Conservation (phyloP, 768 basidiomycete species). For the Glaciozyma martinii region DNA sequence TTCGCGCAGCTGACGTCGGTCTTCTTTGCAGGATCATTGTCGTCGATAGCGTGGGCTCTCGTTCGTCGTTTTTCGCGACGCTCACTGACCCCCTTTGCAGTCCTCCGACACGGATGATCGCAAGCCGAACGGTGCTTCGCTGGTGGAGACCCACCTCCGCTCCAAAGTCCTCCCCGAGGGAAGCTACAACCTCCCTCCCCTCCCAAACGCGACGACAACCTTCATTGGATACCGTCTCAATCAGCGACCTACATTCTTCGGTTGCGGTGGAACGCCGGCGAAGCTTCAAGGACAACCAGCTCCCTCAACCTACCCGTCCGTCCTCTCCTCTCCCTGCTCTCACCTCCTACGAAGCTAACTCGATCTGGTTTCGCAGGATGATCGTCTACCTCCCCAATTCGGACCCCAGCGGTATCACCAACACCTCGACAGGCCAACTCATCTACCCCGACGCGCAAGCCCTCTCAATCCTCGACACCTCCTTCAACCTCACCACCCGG, state of each 20-base stretch:
- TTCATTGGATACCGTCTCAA: slow-evolving; percentile 57
- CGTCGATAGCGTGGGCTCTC: slow-evolving; percentile 47
- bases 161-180: slow-evolving; percentile 36
- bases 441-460: slow-evolving; percentile 52
- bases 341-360: too few species aligned
- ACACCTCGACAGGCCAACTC: slow-evolving; percentile 54
- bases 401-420: slow-evolving; percentile 48
- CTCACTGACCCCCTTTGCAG: slow-evolving; percentile 49
- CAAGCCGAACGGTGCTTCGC: slow-evolving; percentile 32
- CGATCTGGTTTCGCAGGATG: neutral
- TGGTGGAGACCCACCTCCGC: slow-evolving; percentile 45
- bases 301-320: too few species aligned
- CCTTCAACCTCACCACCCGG: slow-evolving; percentile 47
- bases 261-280: slow-evolving; percentile 51
- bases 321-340: neutral
- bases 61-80: slow-evolving; percentile 45
- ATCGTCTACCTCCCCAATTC: slow-evolving; percentile 63
- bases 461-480: slow-evolving; percentile 54
- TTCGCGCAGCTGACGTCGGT: too few species aligned
- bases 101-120: slow-evolving; percentile 6
- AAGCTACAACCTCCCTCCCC: neutral
- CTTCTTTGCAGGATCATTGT: slow-evolving; percentile 51
- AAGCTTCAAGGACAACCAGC: slow-evolving; percentile 1
- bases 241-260: slow-evolving; percentile 64
- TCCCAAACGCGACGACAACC: slow-evolving; percentile 36